Percentiles rank a stretch among this genome's conserved stretches.
Evolutionary conservation across 306 rosid species (phyloP).

Genomic region (Quercus alba): DNA sequence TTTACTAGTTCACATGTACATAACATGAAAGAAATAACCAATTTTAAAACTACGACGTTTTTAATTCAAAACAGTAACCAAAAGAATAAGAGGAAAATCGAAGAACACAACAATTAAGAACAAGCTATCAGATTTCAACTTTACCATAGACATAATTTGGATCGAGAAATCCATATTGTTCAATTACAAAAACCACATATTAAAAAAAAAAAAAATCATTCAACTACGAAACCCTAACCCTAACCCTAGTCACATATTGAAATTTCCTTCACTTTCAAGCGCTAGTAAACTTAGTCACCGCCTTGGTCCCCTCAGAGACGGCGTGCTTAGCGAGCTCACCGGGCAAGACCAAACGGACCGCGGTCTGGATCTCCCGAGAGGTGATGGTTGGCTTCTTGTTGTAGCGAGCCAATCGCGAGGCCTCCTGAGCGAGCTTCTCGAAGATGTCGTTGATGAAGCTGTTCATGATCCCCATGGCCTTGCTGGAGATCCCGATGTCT

Average conservation of each 20-base stretch:
- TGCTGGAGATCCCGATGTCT: conserved; percentile 14
- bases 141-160: conserved; percentile 9
- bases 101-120: neutral
- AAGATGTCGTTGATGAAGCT: too few relatives aligned
- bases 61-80: neutral
- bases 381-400: too few relatives aligned
- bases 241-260: neutral
- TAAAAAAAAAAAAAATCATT: neutral
- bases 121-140: neutral
- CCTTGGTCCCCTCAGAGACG: conserved; percentile 20
- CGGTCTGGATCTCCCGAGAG: too few relatives aligned
- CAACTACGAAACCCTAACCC: neutral
- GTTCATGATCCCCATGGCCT: too few relatives aligned
- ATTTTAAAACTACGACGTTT: too few relatives aligned
- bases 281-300: conserved; percentile 61
- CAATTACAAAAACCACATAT: neutral
- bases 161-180: neutral
- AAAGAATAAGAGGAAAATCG: neutral
- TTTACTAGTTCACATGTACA: too few relatives aligned
- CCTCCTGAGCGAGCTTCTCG: too few relatives aligned
- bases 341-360: too few relatives aligned
- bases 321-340: too few relatives aligned
- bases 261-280: conserved; percentile 14
- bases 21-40: too few relatives aligned
- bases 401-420: too few relatives aligned